These are phyloP conservation scores for Escovopsis weberi DNA, from an alignment of 2,329 filamentous ascomycete species.

Conservation along the genomic window DNA sequence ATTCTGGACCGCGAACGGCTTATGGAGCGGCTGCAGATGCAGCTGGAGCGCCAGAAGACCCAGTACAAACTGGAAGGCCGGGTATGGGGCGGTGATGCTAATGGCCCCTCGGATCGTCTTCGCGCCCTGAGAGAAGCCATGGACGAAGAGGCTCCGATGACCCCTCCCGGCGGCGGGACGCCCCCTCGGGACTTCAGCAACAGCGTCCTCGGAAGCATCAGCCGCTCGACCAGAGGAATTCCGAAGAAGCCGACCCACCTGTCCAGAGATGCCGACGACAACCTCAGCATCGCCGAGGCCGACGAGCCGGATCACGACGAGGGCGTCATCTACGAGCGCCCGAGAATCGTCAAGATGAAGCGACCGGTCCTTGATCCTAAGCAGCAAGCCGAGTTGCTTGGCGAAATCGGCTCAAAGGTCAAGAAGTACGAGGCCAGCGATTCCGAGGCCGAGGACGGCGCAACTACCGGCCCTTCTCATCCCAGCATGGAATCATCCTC, in stretches of 20 bases:
- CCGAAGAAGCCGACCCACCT: slow-evolving; percentile 37
- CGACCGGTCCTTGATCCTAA: slow-evolving; percentile 52
- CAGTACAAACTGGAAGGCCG: slow-evolving; percentile 94
- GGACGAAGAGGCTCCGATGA: slow-evolving; percentile 46
- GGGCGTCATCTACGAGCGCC: slow-evolving; percentile 59
- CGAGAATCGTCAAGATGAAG: slow-evolving; percentile 63
- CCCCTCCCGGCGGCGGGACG: slow-evolving; percentile 33
- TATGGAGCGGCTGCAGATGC: slow-evolving; percentile 88
- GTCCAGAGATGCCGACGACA: slow-evolving; percentile 20
- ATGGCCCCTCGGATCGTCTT: slow-evolving; percentile 80
- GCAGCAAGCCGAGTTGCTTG: slow-evolving; percentile 50
- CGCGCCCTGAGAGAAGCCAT: slow-evolving; percentile 89
- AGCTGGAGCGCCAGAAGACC: slow-evolving; percentile 92
- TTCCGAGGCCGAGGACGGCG: slow-evolving; percentile 49
- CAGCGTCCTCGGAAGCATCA: slow-evolving; percentile 59
- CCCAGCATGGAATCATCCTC: slow-evolving; percentile 58
- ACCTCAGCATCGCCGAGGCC: slow-evolving; percentile 31
- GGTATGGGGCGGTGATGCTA: slow-evolving; percentile 69
- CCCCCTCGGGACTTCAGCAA: slow-evolving; percentile 52
- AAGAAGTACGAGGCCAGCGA: slow-evolving; percentile 60
- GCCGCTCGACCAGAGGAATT: slow-evolving; percentile 40
- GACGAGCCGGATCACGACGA: slow-evolving; percentile 38
- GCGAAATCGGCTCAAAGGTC: slow-evolving; percentile 62
- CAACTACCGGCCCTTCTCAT: slow-evolving; percentile 61
- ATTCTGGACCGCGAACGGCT: slow-evolving; percentile 86